Percentiles rank a stretch among this genome's conserved stretches.
phyloP scores from a whole-genome alignment of 176 grass and related monocot species.

The Rhynchospora breviuscula region DNA sequence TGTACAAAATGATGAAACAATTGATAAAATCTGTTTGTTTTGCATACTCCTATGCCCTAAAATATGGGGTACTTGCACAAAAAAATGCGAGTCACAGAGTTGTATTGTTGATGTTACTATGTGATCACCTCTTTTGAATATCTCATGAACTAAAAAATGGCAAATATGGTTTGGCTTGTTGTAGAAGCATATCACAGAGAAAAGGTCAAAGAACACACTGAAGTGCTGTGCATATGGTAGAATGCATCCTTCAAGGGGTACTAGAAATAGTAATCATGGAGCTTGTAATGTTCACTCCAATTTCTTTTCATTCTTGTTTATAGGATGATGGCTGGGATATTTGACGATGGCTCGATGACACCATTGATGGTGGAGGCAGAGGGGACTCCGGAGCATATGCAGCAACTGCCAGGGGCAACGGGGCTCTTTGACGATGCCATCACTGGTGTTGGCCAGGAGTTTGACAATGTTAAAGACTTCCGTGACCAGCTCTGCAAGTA shows the following conservation, averaged over 20 bases:
- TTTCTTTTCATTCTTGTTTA: neutral
- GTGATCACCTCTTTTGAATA: too few relatives aligned
- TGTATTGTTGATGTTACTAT: neutral
- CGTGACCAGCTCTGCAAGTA: constrained; percentile 94
- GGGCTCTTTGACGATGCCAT: constrained; percentile 58
- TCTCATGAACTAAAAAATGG: neutral
- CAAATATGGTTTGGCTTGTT: neutral
- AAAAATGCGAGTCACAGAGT: neutral
- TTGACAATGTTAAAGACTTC: constrained; percentile 97
- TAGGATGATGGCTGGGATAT: constrained; percentile 36
- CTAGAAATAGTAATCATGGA: neutral
- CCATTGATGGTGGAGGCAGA: constrained; percentile 22
- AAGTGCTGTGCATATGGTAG: neutral
- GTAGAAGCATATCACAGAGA: neutral
- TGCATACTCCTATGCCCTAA: neutral
- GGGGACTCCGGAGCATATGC: constrained; percentile 22
- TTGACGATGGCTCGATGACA: constrained; percentile 27
- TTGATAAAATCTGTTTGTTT: neutral
- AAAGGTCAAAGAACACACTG: neutral
- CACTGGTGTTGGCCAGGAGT: constrained; percentile 91
- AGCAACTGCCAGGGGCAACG: constrained; percentile 9
- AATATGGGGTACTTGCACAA: neutral
- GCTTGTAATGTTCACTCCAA: neutral
- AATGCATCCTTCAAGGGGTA: neutral
- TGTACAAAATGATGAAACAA: neutral